phyloP scores from a whole-genome alignment of 2,329 filamentous ascomycete genomes.

The Chrysoporthe austroafricana region DNA sequence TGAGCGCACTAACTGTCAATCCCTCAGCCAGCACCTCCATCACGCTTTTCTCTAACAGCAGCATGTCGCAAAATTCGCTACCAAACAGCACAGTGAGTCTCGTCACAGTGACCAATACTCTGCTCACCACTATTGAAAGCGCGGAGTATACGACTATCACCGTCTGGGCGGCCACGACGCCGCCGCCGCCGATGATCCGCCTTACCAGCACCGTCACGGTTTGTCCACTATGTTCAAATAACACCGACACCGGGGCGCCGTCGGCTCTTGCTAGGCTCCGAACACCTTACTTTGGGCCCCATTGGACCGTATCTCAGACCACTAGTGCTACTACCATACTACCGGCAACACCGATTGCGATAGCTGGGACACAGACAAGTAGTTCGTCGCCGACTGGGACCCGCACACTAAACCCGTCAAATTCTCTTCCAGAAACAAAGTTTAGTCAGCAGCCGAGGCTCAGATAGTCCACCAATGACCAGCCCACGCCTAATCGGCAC shows the following conservation, averaged over 20 bases:
- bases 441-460: constrained; percentile 5
- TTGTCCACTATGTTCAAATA: neutral
- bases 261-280: constrained; percentile 5
- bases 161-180: neutral
- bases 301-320: neutral
- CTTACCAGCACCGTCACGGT: constrained; percentile 1
- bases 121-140: neutral
- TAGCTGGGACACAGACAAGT: neutral
- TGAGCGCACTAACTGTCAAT: neutral
- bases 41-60: neutral
- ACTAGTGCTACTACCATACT: neutral
- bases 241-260: neutral
- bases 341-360: neutral
- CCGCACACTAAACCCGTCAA: neutral
- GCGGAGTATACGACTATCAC: constrained; percentile 14
- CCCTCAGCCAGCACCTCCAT: neutral
- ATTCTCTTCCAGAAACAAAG: neutral
- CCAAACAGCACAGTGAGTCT: neutral
- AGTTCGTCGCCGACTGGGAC: neutral
- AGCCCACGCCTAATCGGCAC: neutral
- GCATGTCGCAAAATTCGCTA: neutral
- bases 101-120: neutral
- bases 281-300: constrained; percentile 6
- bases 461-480: constrained; percentile 12
- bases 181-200: neutral